A percentile compares a stretch with the other conserved stretches of the same genome.
Evolutionary conservation across 345 rosid genomes (phyloP).

Genomic region (Eucalyptus curtisii): DNA sequence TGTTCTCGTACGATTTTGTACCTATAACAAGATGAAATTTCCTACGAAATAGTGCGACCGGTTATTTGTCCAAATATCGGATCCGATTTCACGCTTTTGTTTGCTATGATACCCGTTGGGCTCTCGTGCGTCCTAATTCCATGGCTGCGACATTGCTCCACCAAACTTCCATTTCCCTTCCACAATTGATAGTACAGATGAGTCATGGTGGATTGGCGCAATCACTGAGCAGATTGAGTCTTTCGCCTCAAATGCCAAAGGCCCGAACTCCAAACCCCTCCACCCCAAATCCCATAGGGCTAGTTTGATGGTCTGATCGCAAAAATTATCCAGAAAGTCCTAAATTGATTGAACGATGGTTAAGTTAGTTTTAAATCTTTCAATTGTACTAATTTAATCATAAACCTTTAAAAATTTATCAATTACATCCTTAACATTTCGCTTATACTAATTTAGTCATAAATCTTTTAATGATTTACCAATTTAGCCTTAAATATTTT

Average conservation of each 20-base stretch:
- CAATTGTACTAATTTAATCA: too few relatives aligned
- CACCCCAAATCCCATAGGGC: neutral
- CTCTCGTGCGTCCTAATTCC: neutral
- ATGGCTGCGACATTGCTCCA: neutral
- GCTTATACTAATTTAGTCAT: too few relatives aligned
- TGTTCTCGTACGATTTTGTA: neutral
- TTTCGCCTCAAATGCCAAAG: neutral
- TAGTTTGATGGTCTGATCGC: neutral
- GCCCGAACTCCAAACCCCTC: neutral
- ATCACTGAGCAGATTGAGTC: neutral
- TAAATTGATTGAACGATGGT: rapidly evolving
- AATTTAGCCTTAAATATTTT: rapidly evolving
- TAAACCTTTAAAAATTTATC: rapidly evolving
- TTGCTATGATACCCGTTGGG: neutral
- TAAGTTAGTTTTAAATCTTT: too few relatives aligned
- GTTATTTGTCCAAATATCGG: neutral
- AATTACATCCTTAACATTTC: too few relatives aligned
- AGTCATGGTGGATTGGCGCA: neutral
- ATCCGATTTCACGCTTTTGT: neutral
- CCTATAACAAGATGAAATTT: neutral
- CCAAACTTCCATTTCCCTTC: neutral
- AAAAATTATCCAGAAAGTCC: too few relatives aligned
- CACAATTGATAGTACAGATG: neutral
- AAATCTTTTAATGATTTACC: too few relatives aligned
- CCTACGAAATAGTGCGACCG: neutral